Percentiles rank a stretch among this genome's conserved stretches.
Evolutionary conservation across 208 protist species (phyloP).

Genomic region (Trypanosomatidae sp.): DNA sequence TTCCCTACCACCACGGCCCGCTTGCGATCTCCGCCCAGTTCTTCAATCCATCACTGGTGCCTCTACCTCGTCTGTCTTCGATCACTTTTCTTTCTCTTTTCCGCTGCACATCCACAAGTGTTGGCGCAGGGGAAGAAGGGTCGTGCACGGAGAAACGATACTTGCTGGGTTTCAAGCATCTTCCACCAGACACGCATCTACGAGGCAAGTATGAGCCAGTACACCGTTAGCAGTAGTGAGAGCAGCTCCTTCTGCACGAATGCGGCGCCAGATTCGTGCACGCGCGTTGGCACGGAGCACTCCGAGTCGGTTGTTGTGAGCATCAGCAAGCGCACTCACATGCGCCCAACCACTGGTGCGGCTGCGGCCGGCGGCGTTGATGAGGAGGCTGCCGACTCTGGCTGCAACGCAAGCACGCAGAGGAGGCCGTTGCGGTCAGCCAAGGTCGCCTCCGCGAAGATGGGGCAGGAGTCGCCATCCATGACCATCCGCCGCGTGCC

Average conservation of each 20-base stretch:
- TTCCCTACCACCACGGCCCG: neutral
- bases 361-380: neutral
- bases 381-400: neutral
- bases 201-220: constrained; percentile 17
- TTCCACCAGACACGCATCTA: neutral
- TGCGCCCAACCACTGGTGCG: neutral
- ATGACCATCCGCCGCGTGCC: constrained; percentile 46
- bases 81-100: neutral
- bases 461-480: constrained; percentile 29
- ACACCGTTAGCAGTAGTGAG: constrained; percentile 36
- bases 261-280: neutral
- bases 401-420: neutral
- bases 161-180: neutral
- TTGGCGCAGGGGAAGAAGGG: neutral
- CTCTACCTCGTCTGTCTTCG: neutral
- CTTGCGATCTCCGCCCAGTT: neutral
- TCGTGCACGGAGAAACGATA: neutral
- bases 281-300: neutral
- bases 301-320: neutral
- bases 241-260: constrained; percentile 34
- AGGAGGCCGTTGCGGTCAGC: constrained; percentile 2
- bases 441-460: constrained; percentile 7
- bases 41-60: neutral
- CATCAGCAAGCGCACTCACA: constrained; percentile 3
- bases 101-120: neutral